Conservation (phyloP, 2,329 filamentous ascomycete genomes). For the Ophiostoma piceae region DNA sequence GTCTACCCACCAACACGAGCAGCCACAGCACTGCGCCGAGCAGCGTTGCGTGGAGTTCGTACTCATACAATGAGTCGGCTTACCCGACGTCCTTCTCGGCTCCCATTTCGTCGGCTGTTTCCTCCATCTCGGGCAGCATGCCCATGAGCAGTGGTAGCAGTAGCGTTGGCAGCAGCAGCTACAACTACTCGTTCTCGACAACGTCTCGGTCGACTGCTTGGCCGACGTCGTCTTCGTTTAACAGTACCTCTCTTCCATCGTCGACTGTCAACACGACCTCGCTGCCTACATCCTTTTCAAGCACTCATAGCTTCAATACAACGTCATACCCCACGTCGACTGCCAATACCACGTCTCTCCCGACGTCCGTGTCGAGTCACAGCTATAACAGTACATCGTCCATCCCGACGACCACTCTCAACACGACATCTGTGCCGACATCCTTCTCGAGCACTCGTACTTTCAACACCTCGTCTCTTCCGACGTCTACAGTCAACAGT, state of each 20-base stretch:
- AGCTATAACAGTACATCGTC: not conserved
- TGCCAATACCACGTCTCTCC: not conserved
- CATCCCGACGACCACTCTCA: not conserved
- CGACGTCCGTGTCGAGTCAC: not conserved
- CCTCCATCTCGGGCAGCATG: not conserved
- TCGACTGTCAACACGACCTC: not conserved
- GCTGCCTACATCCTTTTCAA: not conserved
- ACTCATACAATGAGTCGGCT: not conserved
- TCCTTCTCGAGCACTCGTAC: not conserved
- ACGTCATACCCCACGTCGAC: not conserved
- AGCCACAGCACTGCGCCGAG: constrained; percentile 1
- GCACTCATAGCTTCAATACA: not conserved
- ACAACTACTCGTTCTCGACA: not conserved
- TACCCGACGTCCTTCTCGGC: constrained; percentile 1
- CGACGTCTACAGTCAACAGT: not conserved
- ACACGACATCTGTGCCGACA: not conserved
- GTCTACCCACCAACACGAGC: constrained; percentile 3
- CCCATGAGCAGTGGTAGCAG: not conserved
- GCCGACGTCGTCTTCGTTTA: not conserved
- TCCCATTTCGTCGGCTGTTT: not conserved
- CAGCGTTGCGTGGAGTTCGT: not conserved
- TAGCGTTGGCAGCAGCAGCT: constrained; percentile 2
- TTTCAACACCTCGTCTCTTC: not conserved
- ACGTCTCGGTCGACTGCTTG: not conserved
- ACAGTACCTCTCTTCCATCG: not conserved